Evolutionary conservation across 805 yeast genomes (phyloP), one percentile per base, ranked within the genome.

Genomic region (Yarrowia porcina): DNA sequence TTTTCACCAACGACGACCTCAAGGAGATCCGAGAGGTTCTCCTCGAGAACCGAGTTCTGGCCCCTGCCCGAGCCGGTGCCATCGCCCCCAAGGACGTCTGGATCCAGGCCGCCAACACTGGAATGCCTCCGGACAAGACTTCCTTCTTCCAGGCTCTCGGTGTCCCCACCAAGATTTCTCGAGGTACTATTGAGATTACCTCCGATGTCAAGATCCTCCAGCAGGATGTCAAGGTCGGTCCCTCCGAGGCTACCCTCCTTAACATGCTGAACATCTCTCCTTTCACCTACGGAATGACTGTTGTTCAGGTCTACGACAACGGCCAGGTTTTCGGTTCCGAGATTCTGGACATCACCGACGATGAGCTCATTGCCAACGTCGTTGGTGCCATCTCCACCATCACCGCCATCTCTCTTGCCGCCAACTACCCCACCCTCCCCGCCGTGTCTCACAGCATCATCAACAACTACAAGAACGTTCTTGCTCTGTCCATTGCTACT

Each of bases 51-150:
- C 92, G 88, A 82, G 97, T 94, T 79, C 97, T 97, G 78, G 99
- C 99, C 76, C 99, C 99, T 82, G 99, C 99, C 76, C 92, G 92
- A 84, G 96, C 99, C 70, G 99, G 99, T 90, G 98, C 98, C 77
- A 78, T 90, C 77, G 97, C 99, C 76, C 98, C 98, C 80, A 88
- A 80, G 79, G 97, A 93, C 77, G 98, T 94, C 76, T 90, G 86
- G 88, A 88, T 94, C 73, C 96, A 96, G 79, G 98, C 98, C 75
- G 96, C 96, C 82, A 94, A 94, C 97, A 94, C 99, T 74, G 97
- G 98, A 89, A 92, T 94, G 96, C 99, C 94, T 85, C 99, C 99
- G 82, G 98, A 98, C 88, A 94, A 94, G 90, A 94, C 99, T 77
- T 94, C 99, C 79, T 94, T 94, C 96, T 94, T 94, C 98, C 99